A percentile compares a stretch with the other conserved stretches of the same genome.
Evolutionary conservation across 306 rosid genomes (phyloP).

Genomic region (Lupinus albus): DNA sequence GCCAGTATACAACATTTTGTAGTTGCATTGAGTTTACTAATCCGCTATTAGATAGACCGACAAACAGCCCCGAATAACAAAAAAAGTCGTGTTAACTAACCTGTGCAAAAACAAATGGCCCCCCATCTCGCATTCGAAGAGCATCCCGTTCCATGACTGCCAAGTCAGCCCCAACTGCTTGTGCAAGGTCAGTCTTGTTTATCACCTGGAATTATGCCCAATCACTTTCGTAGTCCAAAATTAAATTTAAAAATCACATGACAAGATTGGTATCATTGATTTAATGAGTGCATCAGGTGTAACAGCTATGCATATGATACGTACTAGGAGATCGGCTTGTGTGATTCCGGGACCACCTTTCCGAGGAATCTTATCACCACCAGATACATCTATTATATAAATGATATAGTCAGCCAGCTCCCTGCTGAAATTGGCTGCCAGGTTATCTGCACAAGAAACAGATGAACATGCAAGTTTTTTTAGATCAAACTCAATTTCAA

Average conservation of each 20-base stretch:
- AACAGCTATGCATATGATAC: conserved; percentile 40
- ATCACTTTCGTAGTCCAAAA: background rate
- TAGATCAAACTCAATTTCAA: conserved; percentile 1
- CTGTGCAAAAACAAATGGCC: conserved; percentile 98
- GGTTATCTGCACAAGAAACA: conserved; percentile 72
- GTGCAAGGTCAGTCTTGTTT: conserved; percentile 95
- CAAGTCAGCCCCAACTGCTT: conserved; percentile 94
- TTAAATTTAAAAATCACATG: conserved; percentile 3
- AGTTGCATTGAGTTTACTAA: background rate
- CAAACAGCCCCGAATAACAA: background rate
- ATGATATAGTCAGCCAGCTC: conserved; percentile 97
- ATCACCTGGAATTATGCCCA: conserved; percentile 65
- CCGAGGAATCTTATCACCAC: conserved; percentile 94
- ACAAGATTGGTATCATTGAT: background rate
- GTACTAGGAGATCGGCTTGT: conserved; percentile 97
- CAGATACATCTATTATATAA: conserved; percentile 95
- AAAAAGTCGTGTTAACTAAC: too few species aligned
- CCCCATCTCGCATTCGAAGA: conserved; percentile 94
- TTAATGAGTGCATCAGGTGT: background rate
- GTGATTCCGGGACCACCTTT: conserved; percentile 99
- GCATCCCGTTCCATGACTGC: conserved; percentile 91
- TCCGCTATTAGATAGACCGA: background rate
- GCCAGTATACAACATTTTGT: background rate
- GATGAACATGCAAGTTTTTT: conserved; percentile 27
- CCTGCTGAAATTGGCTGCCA: conserved; percentile 98